phyloP scores from a whole-genome alignment of 78 protist species.

The Speleostelium caveatum region DNA sequence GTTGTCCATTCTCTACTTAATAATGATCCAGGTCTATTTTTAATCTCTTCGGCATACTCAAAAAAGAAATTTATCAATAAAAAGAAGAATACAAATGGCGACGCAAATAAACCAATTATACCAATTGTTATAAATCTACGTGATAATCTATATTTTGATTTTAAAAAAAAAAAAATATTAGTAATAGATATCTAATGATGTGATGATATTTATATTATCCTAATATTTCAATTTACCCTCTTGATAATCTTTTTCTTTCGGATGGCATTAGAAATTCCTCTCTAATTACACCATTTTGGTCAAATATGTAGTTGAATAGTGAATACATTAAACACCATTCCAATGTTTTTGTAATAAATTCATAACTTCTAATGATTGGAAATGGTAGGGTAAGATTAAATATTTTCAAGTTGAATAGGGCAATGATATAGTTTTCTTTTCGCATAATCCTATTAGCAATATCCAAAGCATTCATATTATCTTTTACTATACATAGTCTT shows the following conservation, averaged over 20 bases:
- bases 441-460: constrained; percentile 91
- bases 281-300: constrained; percentile 60
- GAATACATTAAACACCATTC: constrained; percentile 85
- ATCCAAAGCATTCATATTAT: constrained; percentile 74
- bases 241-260: constrained; percentile 39
- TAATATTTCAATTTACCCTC: constrained; percentile 29
- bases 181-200: too few species aligned
- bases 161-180: not conserved
- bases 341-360: constrained; percentile 80
- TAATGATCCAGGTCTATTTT: constrained; percentile 84
- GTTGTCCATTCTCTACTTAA: constrained; percentile 91
- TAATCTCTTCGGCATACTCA: constrained; percentile 86
- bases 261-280: constrained; percentile 42
- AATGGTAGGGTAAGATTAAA: constrained; percentile 70
- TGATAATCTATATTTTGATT: constrained; percentile 40
- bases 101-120: constrained; percentile 78
- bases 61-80: constrained; percentile 85
- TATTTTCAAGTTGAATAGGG: constrained; percentile 77
- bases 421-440: constrained; percentile 88
- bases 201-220: not conserved
- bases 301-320: constrained; percentile 80
- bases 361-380: constrained; percentile 25
- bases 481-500: constrained; percentile 72
- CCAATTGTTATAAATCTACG: constrained; percentile 71
- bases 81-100: constrained; percentile 88